Evolutionary conservation across 495 filamentous ascomycete species (phyloP).

Genomic region (Oidiodendron maius): DNA sequence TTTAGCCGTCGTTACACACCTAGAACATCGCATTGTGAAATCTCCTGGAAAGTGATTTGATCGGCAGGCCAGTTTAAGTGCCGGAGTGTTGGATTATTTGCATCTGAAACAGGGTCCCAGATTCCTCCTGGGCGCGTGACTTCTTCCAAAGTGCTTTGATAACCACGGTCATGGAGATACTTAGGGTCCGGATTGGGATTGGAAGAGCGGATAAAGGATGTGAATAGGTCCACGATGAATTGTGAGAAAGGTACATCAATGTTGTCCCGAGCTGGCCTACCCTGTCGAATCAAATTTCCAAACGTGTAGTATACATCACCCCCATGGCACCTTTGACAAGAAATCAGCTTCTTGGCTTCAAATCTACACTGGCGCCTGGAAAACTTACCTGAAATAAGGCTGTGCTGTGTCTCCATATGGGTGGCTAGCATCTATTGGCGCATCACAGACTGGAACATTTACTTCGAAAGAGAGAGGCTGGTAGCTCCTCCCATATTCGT

Average conservation of each 20-base stretch:
- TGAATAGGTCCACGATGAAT: slow-evolving; percentile 13
- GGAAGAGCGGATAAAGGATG: slow-evolving; percentile 12
- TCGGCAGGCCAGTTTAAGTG: slow-evolving; percentile 15
- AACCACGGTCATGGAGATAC: slow-evolving; percentile 10
- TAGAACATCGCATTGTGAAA: slow-evolving; percentile 10
- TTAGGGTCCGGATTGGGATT: slow-evolving; percentile 15
- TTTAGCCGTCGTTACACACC: no score
- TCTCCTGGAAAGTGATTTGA: slow-evolving; percentile 10
- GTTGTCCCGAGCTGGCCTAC: slow-evolving; percentile 9
- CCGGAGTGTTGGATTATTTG: slow-evolving; percentile 1
- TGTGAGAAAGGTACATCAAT: slow-evolving; percentile 13
- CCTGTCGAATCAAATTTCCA: slow-evolving; percentile 26
- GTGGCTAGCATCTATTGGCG: slow-evolving; percentile 24
- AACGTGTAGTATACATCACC: slow-evolving; percentile 39
- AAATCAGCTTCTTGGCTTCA: no score
- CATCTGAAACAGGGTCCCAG: slow-evolving; percentile 9
- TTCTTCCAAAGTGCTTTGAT: slow-evolving; percentile 7
- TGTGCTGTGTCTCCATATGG: slow-evolving; percentile 30
- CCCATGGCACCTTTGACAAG: slow-evolving; percentile 43
- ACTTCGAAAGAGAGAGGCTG: slow-evolving; percentile 37
- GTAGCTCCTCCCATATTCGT: slow-evolving; percentile 41
- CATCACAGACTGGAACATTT: slow-evolving; percentile 35
- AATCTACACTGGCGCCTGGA: no score
- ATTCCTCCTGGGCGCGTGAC: slow-evolving; percentile 5
- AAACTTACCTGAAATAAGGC: slow-evolving; percentile 29